Evolutionary conservation across 116 monocot species (phyloP), one percentile per base, ranked within the genome.

Genomic region (Iris pallida): DNA sequence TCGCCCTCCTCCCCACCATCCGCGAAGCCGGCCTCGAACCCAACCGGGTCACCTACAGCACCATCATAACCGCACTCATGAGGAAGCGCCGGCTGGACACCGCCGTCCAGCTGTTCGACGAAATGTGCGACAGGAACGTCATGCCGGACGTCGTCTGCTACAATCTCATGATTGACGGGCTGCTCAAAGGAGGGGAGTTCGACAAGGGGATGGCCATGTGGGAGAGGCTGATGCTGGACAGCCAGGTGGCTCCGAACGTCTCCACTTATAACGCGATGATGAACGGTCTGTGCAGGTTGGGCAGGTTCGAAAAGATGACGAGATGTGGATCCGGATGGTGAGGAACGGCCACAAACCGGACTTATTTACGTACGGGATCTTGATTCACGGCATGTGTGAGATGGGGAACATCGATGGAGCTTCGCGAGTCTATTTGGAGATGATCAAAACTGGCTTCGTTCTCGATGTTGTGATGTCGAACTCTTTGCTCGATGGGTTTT

Each of bases 41-140:
- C 9, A 73, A 92, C n/a, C n/a, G n/a, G n/a, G n/a, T n/a, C n/a
- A n/a, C n/a, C n/a, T n/a, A n/a, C n/a, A n/a, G n/a, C n/a, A n/a
- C n/a, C n/a, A n/a, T n/a, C n/a, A n/a, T n/a, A n/a, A n/a, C 11
- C 11, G 79, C 68, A 11, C 55, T 80, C 51, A 8, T 81, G 0
- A 85, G 80, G 70, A 61, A 68, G 0, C 71, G 83, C 8, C 66
- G 81, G 12, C 61, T 76, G 40, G 73, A 12, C 3, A 20, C 10
- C 40, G 97, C 92, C 0, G 73, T 85, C 42, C 43, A 80, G 5
- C n/a, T 92, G 82, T 92, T 97, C 53, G 89, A 97, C 43, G 92
- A 90, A 90, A 97, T 97, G 97, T 45, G 52, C 41, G 79, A 78
- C 6, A 73, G 64, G 52, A 51, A 61, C 3, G 72, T 97, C 8